Conservation (phyloP, 2,329 filamentous ascomycete species). For the Colletotrichum destructivum region DNA sequence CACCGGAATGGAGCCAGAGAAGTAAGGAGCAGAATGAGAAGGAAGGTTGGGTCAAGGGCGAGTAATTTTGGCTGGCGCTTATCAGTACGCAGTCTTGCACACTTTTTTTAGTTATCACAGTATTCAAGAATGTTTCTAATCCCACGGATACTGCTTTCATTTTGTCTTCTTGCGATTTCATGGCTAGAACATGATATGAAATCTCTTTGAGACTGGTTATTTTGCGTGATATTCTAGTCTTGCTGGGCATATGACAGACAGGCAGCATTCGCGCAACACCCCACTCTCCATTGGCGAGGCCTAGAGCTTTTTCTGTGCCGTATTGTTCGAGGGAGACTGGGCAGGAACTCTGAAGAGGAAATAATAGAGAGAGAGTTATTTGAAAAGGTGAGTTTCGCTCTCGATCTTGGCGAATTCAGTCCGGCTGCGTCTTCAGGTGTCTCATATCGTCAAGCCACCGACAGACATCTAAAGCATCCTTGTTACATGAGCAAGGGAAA, state of each 20-base stretch:
- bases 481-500: too few relatives aligned
- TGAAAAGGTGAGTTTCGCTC: constrained; percentile 50
- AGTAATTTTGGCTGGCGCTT: background rate
- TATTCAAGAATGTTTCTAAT: too few relatives aligned
- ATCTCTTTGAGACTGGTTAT: too few relatives aligned
- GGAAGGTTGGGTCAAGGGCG: constrained; percentile 65
- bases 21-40: constrained; percentile 72
- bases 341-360: too few relatives aligned
- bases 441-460: too few relatives aligned
- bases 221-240: background rate
- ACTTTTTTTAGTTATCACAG: background rate
- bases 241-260: constrained; percentile 4
- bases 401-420: constrained; percentile 50
- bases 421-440: too few relatives aligned
- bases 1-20: constrained; percentile 71
- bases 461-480: too few relatives aligned
- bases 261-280: constrained; percentile 15
- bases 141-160: too few relatives aligned
- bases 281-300: background rate
- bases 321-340: background rate
- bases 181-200: background rate
- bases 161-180: too few relatives aligned
- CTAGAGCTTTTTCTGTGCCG: background rate
- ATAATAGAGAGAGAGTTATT: too few relatives aligned
- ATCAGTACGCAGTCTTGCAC: background rate